phyloP scores from a whole-genome alignment of 441 rosid species.

The Populus trichocarpa region DNA sequence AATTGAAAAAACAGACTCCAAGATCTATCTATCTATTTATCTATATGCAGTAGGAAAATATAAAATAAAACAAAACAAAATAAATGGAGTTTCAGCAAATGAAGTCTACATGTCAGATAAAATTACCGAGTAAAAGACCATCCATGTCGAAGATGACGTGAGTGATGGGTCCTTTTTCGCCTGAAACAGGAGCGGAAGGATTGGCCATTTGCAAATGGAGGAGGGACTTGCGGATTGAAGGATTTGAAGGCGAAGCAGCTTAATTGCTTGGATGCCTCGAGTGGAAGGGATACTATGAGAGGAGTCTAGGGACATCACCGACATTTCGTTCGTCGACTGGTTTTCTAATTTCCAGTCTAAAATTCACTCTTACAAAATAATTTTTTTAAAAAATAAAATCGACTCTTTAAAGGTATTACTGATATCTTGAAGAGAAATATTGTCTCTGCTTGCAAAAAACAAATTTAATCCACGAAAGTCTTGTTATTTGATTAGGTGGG shows the following conservation, averaged over 20 bases:
- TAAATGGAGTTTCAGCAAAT: neutral
- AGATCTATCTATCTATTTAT: neutral
- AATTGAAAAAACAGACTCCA: neutral
- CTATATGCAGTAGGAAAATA: neutral
- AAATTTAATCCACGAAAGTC: too few species aligned
- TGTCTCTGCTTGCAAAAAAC: too few species aligned
- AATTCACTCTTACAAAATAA: too few species aligned
- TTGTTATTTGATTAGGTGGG: too few species aligned
- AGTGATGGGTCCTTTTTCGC: constrained; percentile 46
- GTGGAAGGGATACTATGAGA: too few species aligned
- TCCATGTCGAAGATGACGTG: constrained; percentile 97
- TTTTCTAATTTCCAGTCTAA: too few species aligned
- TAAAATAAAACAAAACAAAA: neutral
- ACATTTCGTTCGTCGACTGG: too few species aligned
- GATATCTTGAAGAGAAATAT: too few species aligned
- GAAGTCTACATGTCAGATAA: constrained; percentile 10
- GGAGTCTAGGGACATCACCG: too few species aligned
- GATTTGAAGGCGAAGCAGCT: too few species aligned
- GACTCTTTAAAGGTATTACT: too few species aligned
- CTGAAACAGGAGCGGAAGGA: constrained; percentile 7
- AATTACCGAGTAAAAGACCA: constrained; percentile 80
- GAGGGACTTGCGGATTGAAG: neutral
- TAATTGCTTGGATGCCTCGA: neutral
- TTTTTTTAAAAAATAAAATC: too few species aligned
- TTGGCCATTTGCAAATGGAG: constrained; percentile 7